A percentile compares a stretch with the other conserved stretches of the same genome.
Evolutionary conservation across 2,329 filamentous ascomycete genomes (phyloP).

Genomic region (Sporothrix sp.): DNA sequence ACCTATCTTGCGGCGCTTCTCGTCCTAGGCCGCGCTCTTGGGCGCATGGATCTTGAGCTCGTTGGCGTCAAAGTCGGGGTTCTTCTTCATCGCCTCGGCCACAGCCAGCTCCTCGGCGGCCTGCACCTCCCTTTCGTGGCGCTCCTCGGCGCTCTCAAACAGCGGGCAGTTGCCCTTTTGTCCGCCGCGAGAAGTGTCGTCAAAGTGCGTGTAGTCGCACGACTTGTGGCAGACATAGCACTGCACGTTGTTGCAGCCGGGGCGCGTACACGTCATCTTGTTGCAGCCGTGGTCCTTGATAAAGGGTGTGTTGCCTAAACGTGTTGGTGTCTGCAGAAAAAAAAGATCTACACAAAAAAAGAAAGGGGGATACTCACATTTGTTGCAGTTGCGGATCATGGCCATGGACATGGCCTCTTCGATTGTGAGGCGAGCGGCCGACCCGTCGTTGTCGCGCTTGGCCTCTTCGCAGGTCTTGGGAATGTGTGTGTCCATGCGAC

Average conservation of each 20-base stretch:
- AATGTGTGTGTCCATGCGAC: conserved; percentile 58
- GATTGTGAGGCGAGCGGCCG: conserved; percentile 54
- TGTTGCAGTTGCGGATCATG: conserved; percentile 66
- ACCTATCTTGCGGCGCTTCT: conserved; percentile 21
- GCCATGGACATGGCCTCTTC: conserved; percentile 81
- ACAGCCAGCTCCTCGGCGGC: conserved; percentile 50
- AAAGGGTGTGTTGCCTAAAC: conserved; percentile 55
- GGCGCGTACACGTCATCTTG: conserved; percentile 64
- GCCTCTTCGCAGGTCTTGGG: conserved; percentile 63
- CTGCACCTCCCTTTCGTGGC: conserved; percentile 54
- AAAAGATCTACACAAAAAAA: neutral
- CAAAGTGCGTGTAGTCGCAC: conserved; percentile 61
- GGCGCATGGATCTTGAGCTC: conserved; percentile 52
- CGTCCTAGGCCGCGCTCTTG: conserved; percentile 38
- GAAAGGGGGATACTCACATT: conserved; percentile 32
- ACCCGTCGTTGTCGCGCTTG: conserved; percentile 47
- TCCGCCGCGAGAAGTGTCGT: conserved; percentile 39
- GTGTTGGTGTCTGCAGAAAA: conserved; percentile 13
- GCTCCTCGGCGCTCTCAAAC: conserved; percentile 51
- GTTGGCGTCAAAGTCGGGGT: conserved; percentile 50
- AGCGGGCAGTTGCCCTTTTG: conserved; percentile 52
- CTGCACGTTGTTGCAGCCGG: conserved; percentile 41
- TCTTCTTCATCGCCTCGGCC: conserved; percentile 43
- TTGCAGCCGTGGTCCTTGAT: conserved; percentile 75
- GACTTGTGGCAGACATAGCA: conserved; percentile 66